Conservation (phyloP, 1,139 yeast species). For the Lodderomyces orthopsilosis region DNA sequence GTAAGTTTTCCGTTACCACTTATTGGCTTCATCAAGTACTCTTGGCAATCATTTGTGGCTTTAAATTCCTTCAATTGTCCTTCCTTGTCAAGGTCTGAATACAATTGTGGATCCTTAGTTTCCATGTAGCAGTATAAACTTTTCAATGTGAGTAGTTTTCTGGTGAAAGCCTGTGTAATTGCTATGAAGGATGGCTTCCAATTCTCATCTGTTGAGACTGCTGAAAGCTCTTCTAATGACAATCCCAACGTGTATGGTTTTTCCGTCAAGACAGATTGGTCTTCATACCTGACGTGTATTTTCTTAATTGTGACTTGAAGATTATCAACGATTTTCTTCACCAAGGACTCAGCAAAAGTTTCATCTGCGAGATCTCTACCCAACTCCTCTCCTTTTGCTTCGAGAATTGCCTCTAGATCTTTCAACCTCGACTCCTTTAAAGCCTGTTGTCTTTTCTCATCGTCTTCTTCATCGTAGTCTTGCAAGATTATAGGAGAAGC, state of each 20-base stretch:
- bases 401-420: conserved; percentile 59
- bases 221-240: conserved; percentile 82
- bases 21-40: conserved; percentile 81
- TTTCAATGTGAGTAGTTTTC: conserved; percentile 74
- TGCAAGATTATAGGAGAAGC: conserved; percentile 67
- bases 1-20: conserved; percentile 84
- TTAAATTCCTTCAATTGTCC: conserved; percentile 42
- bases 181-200: conserved; percentile 90
- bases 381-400: conserved; percentile 38
- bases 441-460: conserved; percentile 57
- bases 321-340: conserved; percentile 89
- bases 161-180: conserved; percentile 62
- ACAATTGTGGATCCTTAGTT: conserved; percentile 57
- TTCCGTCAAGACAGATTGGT: conserved; percentile 62
- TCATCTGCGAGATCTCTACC: conserved; percentile 56
- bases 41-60: conserved; percentile 20
- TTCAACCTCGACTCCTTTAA: conserved; percentile 67
- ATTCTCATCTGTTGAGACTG: conserved; percentile 78
- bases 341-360: conserved; percentile 80
- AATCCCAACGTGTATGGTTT: conserved; percentile 81
- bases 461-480: conserved; percentile 64
- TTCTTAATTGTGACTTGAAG: conserved; percentile 89
- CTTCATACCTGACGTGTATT: conserved; percentile 91
- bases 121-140: conserved; percentile 84
- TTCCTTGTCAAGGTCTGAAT: conserved; percentile 38